phyloP scores from a whole-genome alignment of 2,329 filamentous ascomycete species.

The Thelonectria blattea region DNA sequence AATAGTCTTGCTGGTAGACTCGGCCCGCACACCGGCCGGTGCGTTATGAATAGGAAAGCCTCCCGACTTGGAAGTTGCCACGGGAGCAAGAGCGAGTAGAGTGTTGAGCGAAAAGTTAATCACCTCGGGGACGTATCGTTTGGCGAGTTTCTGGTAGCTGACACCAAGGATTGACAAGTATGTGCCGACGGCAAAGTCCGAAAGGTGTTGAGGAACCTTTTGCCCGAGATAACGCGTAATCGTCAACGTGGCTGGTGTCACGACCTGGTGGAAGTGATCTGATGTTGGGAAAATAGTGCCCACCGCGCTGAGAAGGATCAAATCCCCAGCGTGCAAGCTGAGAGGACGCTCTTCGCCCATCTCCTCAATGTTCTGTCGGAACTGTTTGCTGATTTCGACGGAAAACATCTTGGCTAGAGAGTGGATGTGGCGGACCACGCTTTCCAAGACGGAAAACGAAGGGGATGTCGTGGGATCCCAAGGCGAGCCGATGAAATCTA shows the following conservation, averaged over 20 bases:
- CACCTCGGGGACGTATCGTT: slow-evolving; percentile 88
- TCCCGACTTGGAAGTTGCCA: slow-evolving; percentile 54
- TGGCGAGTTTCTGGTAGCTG: slow-evolving; percentile 83
- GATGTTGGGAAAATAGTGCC: slow-evolving; percentile 90
- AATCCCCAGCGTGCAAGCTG: slow-evolving; percentile 68
- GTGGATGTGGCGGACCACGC: slow-evolving; percentile 86
- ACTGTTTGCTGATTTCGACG: slow-evolving; percentile 76
- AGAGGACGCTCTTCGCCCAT: slow-evolving; percentile 57
- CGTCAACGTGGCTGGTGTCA: slow-evolving; percentile 87
- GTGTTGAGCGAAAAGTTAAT: slow-evolving; percentile 82
- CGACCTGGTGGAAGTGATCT: slow-evolving; percentile 95
- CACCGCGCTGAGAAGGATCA: slow-evolving; percentile 83
- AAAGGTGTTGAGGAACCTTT: slow-evolving; percentile 68
- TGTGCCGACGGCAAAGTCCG: slow-evolving; percentile 74
- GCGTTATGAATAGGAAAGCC: slow-evolving; percentile 68
- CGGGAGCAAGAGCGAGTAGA: slow-evolving; percentile 69
- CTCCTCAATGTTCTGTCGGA: slow-evolving; percentile 74
- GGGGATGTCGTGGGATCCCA: slow-evolving; percentile 52
- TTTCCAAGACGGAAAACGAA: slow-evolving; percentile 75
- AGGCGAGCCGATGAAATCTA: slow-evolving; percentile 65
- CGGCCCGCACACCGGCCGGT: slow-evolving; percentile 56
- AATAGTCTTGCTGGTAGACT: slow-evolving; percentile 46
- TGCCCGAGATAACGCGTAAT: slow-evolving; percentile 85
- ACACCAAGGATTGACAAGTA: slow-evolving; percentile 81
- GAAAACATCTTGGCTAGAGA: slow-evolving; percentile 89